Percentiles rank a stretch among this genome's conserved stretches.
phyloP scores from a whole-genome alignment of 148 eudicot species.

The Rhododendron molle region DNA sequence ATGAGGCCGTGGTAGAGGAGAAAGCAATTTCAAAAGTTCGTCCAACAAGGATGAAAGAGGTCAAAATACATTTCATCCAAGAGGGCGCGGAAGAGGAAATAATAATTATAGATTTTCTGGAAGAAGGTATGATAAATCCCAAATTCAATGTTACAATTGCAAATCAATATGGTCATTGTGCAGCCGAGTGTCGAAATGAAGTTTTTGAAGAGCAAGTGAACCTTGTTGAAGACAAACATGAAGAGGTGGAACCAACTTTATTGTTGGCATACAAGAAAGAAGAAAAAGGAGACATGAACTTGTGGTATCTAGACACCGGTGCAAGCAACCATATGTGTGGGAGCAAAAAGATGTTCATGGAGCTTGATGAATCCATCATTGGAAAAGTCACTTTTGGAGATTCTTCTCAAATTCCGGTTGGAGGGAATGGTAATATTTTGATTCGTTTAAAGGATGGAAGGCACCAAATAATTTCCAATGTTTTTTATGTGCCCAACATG shows the following conservation, averaged over 20 bases:
- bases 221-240: background rate
- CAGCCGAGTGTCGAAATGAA: background rate
- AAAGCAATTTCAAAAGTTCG: background rate
- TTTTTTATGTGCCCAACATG: no score
- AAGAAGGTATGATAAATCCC: background rate
- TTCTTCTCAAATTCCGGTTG: background rate
- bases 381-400: slow-evolving; percentile 12
- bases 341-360: background rate
- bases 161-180: background rate
- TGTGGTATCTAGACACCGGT: background rate
- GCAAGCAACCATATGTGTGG: background rate
- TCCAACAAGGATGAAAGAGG: background rate
- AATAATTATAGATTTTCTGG: background rate
- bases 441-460: slow-evolving; percentile 10
- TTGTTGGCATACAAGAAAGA: background rate
- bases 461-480: no score
- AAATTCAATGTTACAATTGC: background rate
- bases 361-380: background rate
- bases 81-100: background rate
- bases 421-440: slow-evolving; percentile 8
- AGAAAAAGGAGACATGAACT: background rate
- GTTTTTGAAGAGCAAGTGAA: background rate
- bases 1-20: background rate
- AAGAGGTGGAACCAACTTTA: background rate
- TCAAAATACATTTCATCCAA: background rate